These are phyloP conservation scores for Botryotinia narcissicola DNA, from an alignment of 2,329 filamentous ascomycete species.

Conservation along the genomic window DNA sequence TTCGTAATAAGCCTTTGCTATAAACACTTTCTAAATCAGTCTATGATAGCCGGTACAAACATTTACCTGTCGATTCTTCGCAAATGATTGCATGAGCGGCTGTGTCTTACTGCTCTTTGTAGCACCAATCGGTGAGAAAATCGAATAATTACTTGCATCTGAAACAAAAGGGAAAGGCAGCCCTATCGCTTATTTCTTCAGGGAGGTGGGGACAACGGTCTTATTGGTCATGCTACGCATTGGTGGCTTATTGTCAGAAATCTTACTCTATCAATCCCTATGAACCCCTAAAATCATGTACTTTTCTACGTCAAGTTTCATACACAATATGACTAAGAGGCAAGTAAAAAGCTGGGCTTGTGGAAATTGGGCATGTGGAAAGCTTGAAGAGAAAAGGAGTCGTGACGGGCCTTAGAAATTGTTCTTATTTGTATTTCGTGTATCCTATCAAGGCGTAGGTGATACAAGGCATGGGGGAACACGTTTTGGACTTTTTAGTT, in stretches of 20 bases:
- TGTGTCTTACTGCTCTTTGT: neutral
- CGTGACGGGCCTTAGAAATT: no score
- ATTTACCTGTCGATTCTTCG: neutral
- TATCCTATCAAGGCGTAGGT: neutral
- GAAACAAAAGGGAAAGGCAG: slow-evolving; percentile 6
- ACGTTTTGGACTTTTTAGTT: neutral
- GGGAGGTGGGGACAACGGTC: neutral
- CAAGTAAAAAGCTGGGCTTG: neutral
- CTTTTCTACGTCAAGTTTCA: neutral
- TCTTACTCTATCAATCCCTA: neutral
- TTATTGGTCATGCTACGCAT: neutral
- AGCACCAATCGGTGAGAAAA: neutral
- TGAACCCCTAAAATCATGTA: neutral
- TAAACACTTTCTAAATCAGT: neutral
- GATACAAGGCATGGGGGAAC: neutral
- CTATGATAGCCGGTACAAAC: neutral
- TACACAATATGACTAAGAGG: neutral
- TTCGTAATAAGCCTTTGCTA: neutral
- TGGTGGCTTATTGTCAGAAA: neutral
- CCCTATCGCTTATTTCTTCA: slow-evolving; percentile 11
- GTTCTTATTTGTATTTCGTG: neutral
- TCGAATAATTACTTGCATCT: neutral
- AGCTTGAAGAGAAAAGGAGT: neutral
- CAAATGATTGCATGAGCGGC: no score
- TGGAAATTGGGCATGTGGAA: neutral